phyloP scores from a whole-genome alignment of 2,329 filamentous ascomycete genomes.

The Madurella mycetomatis region DNA sequence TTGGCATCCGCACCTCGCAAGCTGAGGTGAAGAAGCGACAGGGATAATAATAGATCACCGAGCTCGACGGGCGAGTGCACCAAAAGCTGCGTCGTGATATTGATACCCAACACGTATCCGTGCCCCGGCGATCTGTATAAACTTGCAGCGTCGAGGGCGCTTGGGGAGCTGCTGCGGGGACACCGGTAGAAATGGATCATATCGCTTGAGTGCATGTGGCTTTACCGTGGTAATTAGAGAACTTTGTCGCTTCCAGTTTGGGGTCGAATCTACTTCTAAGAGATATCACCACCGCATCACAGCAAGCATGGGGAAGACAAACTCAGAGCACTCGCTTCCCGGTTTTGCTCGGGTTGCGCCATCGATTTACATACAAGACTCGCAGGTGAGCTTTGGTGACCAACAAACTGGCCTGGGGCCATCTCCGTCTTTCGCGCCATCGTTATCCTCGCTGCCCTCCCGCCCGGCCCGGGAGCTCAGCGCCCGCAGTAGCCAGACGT shows the following conservation, averaged over 20 bases:
- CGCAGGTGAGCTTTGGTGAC: conserved; percentile 13
- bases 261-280: not conserved
- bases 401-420: not conserved
- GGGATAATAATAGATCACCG: not conserved
- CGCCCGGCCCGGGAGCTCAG: not conserved
- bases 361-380: conserved; percentile 37
- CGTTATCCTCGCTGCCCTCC: conserved; percentile 1
- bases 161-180: too few species aligned
- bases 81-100: too few species aligned
- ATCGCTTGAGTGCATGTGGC: not conserved
- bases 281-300: not conserved
- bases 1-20: not conserved
- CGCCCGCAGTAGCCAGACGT: not conserved
- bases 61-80: too few species aligned
- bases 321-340: conserved; percentile 31
- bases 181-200: too few species aligned
- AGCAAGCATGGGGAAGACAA: conserved; percentile 1
- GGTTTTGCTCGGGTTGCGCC: conserved; percentile 35
- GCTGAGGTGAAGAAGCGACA: not conserved
- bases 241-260: not conserved
- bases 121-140: too few species aligned
- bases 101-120: too few species aligned
- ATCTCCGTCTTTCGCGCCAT: conserved; percentile 1
- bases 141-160: too few species aligned
- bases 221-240: not conserved